Evolutionary conservation across 768 basidiomycete species (phyloP), one percentile per base, ranked within the genome.

Genomic region (Pulveroboletus ravenelii): DNA sequence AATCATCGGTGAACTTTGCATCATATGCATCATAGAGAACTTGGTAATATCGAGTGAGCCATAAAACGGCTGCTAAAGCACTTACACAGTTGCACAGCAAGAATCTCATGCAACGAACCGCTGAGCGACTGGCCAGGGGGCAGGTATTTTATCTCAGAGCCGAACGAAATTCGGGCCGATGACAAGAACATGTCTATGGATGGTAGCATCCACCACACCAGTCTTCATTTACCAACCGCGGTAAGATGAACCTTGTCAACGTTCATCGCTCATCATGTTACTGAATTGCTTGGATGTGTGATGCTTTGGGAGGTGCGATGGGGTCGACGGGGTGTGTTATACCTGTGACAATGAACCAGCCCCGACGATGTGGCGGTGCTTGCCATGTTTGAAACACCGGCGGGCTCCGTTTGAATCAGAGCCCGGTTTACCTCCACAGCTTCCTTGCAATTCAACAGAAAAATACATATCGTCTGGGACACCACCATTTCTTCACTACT

Each of bases 381-480:
- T 23, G 20, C 20, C 20, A 23, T 23, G n/a, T 36, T 37, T 29
- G 10, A 42, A 36, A 25, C 39, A 1, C 54, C 50, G 58, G 0
- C 3, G 0, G 31, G 43, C 59, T 61, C 59, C 59, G 59, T 49
- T 47, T 36, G 5, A 61, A 54, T 42, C n/a, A 4, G 3, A 1
- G 5, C 20, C 4, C 23, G 2, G n/a, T n/a, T 10, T 2, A 7
- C 12, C 9, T 30, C 14, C 29, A 14, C 40, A 6, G 1, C 17
- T 14, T 10, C 34, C 15, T 8, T 8, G 5, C 34, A 32, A n/a
- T 37, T n/a, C 29, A n/a, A 5, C 50, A 34, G 38, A 35, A 48
- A 43, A 51, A 52, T 51, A 45, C 42, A 41, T 13, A 29, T 23
- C 31, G 39, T n/a, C 35, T 42, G 1, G 9, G 31, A 44, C 43